Evolutionary conservation across 2,329 filamentous ascomycete genomes (phyloP).

Genomic region (Alternaria arborescens): DNA sequence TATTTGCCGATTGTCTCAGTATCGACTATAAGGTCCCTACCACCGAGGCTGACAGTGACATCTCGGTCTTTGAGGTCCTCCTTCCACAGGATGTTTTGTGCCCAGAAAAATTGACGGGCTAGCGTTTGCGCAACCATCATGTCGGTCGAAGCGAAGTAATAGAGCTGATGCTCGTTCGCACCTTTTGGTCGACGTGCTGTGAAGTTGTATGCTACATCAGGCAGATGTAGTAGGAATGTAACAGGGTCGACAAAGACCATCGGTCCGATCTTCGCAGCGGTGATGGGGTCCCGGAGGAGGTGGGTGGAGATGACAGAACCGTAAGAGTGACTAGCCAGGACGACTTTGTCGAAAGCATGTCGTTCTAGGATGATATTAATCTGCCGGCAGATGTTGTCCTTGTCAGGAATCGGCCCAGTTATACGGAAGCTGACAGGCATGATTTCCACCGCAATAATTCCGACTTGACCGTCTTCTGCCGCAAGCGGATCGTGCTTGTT

Average conservation of each 20-base stretch:
- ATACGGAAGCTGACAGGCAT: constrained; percentile 71
- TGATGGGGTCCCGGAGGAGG: constrained; percentile 61
- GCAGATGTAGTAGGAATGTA: constrained; percentile 72
- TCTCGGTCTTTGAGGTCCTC: constrained; percentile 63
- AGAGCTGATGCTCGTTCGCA: constrained; percentile 75
- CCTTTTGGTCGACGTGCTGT: constrained; percentile 39
- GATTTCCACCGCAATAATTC: constrained; percentile 72
- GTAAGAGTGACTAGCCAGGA: constrained; percentile 69
- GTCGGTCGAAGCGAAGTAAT: constrained; percentile 75
- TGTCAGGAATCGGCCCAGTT: constrained; percentile 61
- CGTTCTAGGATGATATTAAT: constrained; percentile 65
- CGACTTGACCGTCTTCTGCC: constrained; percentile 59
- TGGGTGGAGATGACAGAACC: constrained; percentile 71
- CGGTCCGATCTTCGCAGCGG: constrained; percentile 59
- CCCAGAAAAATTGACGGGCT: constrained; percentile 75
- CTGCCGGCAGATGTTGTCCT: constrained; percentile 64
- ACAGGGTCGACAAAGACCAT: constrained; percentile 69
- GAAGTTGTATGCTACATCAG: constrained; percentile 77
- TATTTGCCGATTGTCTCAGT: constrained; percentile 67
- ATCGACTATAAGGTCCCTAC: constrained; percentile 71
- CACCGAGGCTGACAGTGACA: constrained; percentile 67
- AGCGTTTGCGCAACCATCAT: constrained; percentile 72
- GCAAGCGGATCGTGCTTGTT: constrained; percentile 44
- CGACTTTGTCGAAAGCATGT: constrained; percentile 67
- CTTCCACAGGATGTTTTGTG: constrained; percentile 74